Percentiles rank a stretch among this genome's conserved stretches.
phyloP scores from a whole-genome alignment of 345 rosid species.

The Capsella bursapastoris region DNA sequence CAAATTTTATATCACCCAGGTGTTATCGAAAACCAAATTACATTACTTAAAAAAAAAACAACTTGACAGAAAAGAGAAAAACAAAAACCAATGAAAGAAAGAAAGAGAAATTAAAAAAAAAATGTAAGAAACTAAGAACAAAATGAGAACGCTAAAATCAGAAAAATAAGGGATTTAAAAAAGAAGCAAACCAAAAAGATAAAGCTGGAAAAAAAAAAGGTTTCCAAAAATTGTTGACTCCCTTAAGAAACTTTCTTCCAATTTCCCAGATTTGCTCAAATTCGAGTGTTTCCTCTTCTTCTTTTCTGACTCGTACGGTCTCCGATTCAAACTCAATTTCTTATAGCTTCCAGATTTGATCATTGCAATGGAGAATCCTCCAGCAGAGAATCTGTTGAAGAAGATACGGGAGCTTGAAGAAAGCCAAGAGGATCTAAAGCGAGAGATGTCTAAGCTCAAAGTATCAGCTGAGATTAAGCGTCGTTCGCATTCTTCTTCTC shows the following conservation, averaged over 20 bases:
- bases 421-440: conserved; percentile 77
- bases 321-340: conserved; percentile 8
- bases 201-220: conserved; percentile 1
- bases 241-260: background rate
- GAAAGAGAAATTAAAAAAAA: background rate
- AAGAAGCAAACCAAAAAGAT: conserved; percentile 35
- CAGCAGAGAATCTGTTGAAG: conserved; percentile 75
- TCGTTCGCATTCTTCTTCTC: conserved; percentile 89
- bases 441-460: conserved; percentile 76
- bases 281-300: background rate
- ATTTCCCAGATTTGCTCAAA: background rate
- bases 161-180: background rate
- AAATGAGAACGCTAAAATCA: conserved; percentile 22
- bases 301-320: background rate
- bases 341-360: conserved; percentile 29
- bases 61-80: background rate
- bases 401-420: conserved; percentile 90
- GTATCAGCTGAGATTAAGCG: conserved; percentile 48
- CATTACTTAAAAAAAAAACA: too few relatives aligned
- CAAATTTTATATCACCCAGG: too few relatives aligned
- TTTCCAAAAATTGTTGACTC: background rate
- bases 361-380: conserved; percentile 62
- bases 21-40: too few relatives aligned
- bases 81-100: background rate
- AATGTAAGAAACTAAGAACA: too few relatives aligned